Base-by-base conservation (phyloP, 1,139 yeast species). In the Protomyces arabidopsidicola region DNA sequence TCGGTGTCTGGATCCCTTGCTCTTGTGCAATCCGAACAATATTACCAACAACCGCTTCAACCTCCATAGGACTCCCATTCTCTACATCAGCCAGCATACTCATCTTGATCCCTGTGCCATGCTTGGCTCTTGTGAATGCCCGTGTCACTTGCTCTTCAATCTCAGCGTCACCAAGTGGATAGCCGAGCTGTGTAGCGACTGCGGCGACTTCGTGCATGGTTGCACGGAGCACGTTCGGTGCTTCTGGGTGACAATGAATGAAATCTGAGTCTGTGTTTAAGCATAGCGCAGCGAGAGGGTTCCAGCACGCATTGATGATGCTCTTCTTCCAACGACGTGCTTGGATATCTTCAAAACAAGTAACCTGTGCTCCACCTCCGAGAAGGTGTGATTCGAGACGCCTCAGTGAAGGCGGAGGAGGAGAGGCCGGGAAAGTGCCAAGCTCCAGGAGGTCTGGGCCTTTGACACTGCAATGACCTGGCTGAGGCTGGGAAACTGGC, bases 71-170 rank as follows among this genome's bases (percentile, higher is more conserved):
- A 70, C 86, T 87, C 22, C 83, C 83, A 74, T 86, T 85, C 66
- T 86, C 80, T 39, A 81, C 78, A 72, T 87, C 95, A 8, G 87
- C 83, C 69, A 83, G 78, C 91, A 87, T 87, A 24, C 89, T 85
- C 53, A 50, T 50, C 20, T 50, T 50, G 53, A 0, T 91, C 91
- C 45, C 81, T 75, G 72, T 85, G 86, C 76, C 83, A 85, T 68
- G 84, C 88, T 65, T 86, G 87, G 27, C 50, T 10, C 53, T 39
- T 24, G 18, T 5, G 38, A 38, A 38, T 51, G 82, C 78, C 69
- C 81, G 81, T 60, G 83, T 74, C 79, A 83, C 82, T 65, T 71
- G 73, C 22, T 82, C 80, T 65, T 80, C 78, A 53, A 77, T 74
- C 3, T 74, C 76, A 45, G 75, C 78, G 10, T 81, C 82, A 51